These are phyloP conservation scores for Arabidopsis lyrata DNA, from an alignment of 441 rosid genomes.

Conservation along the genomic window DNA sequence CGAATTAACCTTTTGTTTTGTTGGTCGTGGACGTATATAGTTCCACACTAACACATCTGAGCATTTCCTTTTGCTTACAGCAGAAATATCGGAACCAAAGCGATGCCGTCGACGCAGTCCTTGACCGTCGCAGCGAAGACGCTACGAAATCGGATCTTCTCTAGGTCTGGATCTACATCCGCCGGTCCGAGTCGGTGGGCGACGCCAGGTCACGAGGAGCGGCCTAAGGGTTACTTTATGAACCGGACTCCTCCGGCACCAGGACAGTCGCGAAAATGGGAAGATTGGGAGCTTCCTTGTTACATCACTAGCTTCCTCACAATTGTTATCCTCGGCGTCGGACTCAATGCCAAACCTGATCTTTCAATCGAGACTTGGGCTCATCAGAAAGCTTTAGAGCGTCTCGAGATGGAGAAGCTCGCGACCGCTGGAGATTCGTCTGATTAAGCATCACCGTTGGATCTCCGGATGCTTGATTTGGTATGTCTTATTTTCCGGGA, in stretches of 20 bases:
- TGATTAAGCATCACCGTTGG: conserved; percentile 25
- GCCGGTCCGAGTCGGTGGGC: conserved; percentile 82
- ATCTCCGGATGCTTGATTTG: conserved; percentile 13
- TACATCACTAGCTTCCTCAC: conserved; percentile 94
- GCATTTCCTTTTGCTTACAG: neutral
- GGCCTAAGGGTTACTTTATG: conserved; percentile 80
- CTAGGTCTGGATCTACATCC: conserved; percentile 54
- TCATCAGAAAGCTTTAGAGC: conserved; percentile 88
- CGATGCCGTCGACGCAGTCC: conserved; percentile 44
- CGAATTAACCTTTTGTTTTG: neutral
- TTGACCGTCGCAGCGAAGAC: conserved; percentile 49
- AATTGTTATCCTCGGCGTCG: conserved; percentile 90
- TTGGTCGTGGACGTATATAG: conserved; percentile 32
- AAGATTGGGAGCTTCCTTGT: conserved; percentile 99
- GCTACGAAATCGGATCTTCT: conserved; percentile 69
- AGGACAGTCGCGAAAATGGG: conserved; percentile 90
- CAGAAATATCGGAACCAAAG: conserved; percentile 24
- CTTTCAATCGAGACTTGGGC: conserved; percentile 98
- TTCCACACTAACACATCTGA: neutral
- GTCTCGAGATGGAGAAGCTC: conserved; percentile 71
- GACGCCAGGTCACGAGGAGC: conserved; percentile 82
- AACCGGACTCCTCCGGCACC: conserved; percentile 72
- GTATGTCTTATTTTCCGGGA: conserved; percentile 32
- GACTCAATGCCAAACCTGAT: conserved; percentile 96
- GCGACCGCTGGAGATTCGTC: conserved; percentile 41